These are phyloP conservation scores for Pinus taeda DNA, from an alignment of 75 land plant species.

Conservation along the genomic window DNA sequence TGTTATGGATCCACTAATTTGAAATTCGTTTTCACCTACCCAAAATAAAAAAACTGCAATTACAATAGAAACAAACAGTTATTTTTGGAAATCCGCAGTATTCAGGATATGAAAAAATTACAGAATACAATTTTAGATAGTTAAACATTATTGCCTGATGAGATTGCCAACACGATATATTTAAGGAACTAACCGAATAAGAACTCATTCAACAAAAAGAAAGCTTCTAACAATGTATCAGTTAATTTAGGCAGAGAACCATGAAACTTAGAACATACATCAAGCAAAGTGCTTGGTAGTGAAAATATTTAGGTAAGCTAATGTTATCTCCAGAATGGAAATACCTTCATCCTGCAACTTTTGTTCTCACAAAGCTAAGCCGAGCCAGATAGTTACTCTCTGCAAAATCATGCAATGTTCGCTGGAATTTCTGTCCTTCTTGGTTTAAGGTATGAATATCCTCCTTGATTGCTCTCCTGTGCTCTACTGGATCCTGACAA, in stretches of 20 bases:
- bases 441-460: constrained; percentile 26
- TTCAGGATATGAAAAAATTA: not conserved
- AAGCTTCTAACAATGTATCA: not conserved
- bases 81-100: not conserved
- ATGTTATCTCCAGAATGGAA: not conserved
- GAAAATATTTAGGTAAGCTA: not conserved
- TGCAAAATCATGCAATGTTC: constrained; percentile 85
- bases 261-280: too few species aligned
- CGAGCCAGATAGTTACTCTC: constrained; percentile 81
- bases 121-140: not conserved
- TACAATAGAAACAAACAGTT: not conserved
- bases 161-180: not conserved
- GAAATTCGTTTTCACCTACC: too few species aligned
- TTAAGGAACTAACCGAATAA: not conserved
- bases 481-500: constrained; percentile 55
- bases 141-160: not conserved
- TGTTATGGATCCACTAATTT: too few species aligned
- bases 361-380: constrained; percentile 62
- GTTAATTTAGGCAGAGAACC: not conserved
- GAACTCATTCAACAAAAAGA: not conserved
- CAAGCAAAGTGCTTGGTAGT: not conserved
- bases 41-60: too few species aligned
- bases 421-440: constrained; percentile 34
- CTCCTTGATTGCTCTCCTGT: constrained; percentile 26
- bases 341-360: constrained; percentile 18